Base-by-base conservation (phyloP, 2,329 filamentous ascomycete genomes). In the Diaporthe citri region DNA sequence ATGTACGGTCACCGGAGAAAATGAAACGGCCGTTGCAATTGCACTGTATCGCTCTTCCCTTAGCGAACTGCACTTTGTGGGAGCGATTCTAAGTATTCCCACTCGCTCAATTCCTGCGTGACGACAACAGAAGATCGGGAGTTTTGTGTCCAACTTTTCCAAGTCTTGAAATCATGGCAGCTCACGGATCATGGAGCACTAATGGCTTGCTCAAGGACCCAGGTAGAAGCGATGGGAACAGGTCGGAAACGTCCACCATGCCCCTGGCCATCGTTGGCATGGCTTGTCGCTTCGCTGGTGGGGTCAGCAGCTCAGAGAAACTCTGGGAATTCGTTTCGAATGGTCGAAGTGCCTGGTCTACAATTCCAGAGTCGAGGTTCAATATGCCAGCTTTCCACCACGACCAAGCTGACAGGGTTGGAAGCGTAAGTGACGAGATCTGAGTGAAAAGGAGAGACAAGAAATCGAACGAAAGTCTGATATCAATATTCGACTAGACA, bases 281-380 rank as follows among this genome's bases (percentile, higher is more conserved):
- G 39, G 83, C 78, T 1, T 85, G 84, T 76, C 82, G 85, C 43
- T 84, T 85, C 28, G 82, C 84, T 0, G 84, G 84, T 1, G 79
- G 77, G 3, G 78, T 81, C 0, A 80, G 72, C 17, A 79, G 77
- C 6, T 82, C 83, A 0, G 81, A 82, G 1, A 80, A 81, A 71
- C 79, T 85, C 8, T 85, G 84, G 83, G 79, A 46, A 2, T 31
- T 67, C 9, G 17, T 31, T 9, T 31, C 62, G 6, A n/a, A 28
- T 4, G 62, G n/a, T 9, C 31, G 13, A 22, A 31, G 12, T 36
- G 62, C 39, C 9, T 67, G 62, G 62, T 46, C 41, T 10, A 13
- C 5, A 20, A 17, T 67, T 48, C 62, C 62, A 31, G 17, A 31
- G 17, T 7, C 9, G 9, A 56, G 66, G 9, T 71, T 71, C 8